Percentiles rank a stretch among this genome's conserved stretches.
Conservation (phyloP, 208 protist species). For the Trypanosoma boissoni region DNA sequence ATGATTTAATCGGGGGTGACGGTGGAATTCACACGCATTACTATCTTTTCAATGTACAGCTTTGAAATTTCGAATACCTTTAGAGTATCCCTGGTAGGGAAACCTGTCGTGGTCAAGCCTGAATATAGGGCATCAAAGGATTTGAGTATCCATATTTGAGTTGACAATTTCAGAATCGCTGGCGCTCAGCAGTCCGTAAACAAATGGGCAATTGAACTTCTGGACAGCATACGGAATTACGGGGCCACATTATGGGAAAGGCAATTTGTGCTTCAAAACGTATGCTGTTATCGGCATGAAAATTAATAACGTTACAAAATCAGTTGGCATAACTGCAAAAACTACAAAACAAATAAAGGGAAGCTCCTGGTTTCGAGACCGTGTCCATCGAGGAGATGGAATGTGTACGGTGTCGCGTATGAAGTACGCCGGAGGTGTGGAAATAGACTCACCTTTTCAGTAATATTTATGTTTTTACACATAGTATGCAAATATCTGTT, state of each 20-base stretch:
- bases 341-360: background rate
- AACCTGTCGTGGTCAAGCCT: constrained; percentile 5
- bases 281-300: background rate
- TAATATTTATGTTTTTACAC: constrained; percentile 3
- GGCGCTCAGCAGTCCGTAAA: background rate
- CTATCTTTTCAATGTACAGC: background rate
- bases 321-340: constrained; percentile 7
- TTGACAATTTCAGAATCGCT: constrained; percentile 1
- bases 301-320: background rate
- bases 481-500: constrained; percentile 3
- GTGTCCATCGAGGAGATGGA: constrained; percentile 9
- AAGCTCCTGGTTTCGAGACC: background rate
- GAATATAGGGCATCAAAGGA: constrained; percentile 1
- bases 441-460: background rate
- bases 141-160: constrained; percentile 1
- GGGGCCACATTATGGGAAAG: background rate
- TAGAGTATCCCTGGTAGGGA: background rate
- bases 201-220: background rate
- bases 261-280: background rate
- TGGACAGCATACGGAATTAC: background rate
- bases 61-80: constrained; percentile 4
- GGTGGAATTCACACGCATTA: background rate
- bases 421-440: background rate
- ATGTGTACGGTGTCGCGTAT: constrained; percentile 4
- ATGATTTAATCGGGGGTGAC: background rate